Evolutionary conservation across 2,329 filamentous ascomycete species (phyloP), one percentile per base, ranked within the genome.

Genomic region (Monosporascus sp.): DNA sequence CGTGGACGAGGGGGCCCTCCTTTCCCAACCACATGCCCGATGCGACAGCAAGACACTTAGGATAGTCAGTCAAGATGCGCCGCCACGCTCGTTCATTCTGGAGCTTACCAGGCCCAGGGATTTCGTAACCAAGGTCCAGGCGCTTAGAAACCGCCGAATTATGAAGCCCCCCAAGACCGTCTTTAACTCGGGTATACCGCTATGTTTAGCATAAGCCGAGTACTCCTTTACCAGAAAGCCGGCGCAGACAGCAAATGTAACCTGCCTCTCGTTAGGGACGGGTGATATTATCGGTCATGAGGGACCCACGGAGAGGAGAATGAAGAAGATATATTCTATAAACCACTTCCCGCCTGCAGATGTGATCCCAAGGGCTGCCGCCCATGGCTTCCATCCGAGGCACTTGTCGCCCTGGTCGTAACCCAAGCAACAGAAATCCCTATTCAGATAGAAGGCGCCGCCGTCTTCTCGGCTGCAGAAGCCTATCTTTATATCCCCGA

Each of bases 11-110:
- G 1, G 93, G 93, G 1, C 93, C 93, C 76, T 99, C 93, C 70
- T 97, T 97, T 35, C 93, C 93, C 15, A 97, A 77, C 93, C 94
- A 97, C 78, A 99, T 86, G 49, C 93, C 93, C 6, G 92, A 97
- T 60, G 90, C 89, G 45, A 97, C 93, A 44, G 93, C 88, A 37
- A 97, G 81, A 68, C 91, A 92, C 84, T 95, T 55, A 14, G 3
- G n/a, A 62, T 44, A 65, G 66, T 68, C 54, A 65, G 66, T 53
- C 55, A 28, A 41, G 5, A 15, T 9, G 35, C n/a, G 14, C 5
- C 5, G 7, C 38, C 9, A 22, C 35, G 28, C 22, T 11, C 9
- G 50, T 20, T 54, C 17, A 37, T 40, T 26, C 24, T 51, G 58
- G 52, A 44, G 68, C 78, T 69, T 76, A 93, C 89, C 72, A 96